Evolutionary conservation across 768 basidiomycete genomes (phyloP).

Genomic region (Sarcodon aspratus): DNA sequence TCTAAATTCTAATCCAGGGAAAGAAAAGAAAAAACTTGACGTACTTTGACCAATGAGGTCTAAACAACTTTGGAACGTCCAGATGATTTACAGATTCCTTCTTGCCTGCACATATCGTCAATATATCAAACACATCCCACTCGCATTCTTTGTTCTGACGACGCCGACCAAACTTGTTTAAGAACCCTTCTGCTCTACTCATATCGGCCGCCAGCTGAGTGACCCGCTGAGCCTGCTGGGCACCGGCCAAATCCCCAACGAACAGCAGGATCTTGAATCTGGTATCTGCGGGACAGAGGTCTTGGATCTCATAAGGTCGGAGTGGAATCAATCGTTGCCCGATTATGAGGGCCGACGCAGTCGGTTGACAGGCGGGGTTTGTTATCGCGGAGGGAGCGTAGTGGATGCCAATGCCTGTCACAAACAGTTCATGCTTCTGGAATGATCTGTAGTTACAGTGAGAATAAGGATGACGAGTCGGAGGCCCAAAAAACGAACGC

Average conservation of each 20-base stretch:
- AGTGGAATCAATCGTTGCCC: slow-evolving; percentile 40
- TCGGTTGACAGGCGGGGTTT: slow-evolving; percentile 20
- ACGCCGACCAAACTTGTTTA: slow-evolving; percentile 5
- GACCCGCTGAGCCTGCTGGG: slow-evolving; percentile 10
- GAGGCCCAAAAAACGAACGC: slow-evolving; percentile 22
- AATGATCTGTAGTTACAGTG: slow-evolving; percentile 25
- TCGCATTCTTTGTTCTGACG: neutral
- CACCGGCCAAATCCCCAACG: slow-evolving; percentile 22
- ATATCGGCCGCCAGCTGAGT: slow-evolving; percentile 10
- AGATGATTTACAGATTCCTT: slow-evolving; percentile 30
- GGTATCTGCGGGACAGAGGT: slow-evolving; percentile 33
- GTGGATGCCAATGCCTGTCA: slow-evolving; percentile 38
- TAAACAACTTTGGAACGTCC: slow-evolving; percentile 33
- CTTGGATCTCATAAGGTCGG: slow-evolving; percentile 36
- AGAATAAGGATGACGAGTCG: too few relatives aligned
- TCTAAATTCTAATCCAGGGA: neutral
- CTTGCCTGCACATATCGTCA: slow-evolving; percentile 25
- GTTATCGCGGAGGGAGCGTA: slow-evolving; percentile 30
- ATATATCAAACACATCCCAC: slow-evolving; percentile 29
- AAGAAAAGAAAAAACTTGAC: slow-evolving; percentile 14
- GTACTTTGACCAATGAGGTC: slow-evolving; percentile 52
- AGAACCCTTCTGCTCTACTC: slow-evolving; percentile 10
- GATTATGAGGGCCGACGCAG: slow-evolving; percentile 27
- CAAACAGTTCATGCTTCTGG: slow-evolving; percentile 33
- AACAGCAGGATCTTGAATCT: slow-evolving; percentile 40